A percentile compares a stretch with the other conserved stretches of the same genome.
Evolutionary conservation across 352 stramenopile species (phyloP).

Genomic region (Phytopythium boreale): DNA sequence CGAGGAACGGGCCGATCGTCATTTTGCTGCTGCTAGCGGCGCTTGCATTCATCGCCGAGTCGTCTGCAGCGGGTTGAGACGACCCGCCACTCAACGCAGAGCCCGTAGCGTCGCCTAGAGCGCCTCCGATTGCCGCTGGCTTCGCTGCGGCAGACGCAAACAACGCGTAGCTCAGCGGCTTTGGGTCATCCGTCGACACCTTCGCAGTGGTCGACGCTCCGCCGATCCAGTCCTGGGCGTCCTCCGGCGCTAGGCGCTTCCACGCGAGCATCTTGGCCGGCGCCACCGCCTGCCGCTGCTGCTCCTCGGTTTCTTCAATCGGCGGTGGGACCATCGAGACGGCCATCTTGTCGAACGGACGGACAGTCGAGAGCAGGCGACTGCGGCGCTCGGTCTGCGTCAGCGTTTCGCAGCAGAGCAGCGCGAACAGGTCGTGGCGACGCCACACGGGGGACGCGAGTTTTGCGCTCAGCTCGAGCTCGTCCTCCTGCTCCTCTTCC

Average conservation of each 20-base stretch:
- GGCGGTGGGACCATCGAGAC: slow-evolving; percentile 5
- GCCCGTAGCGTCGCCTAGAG: not conserved
- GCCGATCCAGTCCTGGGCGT: slow-evolving; percentile 64
- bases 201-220: slow-evolving; percentile 32
- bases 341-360: slow-evolving; percentile 46
- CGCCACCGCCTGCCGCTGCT: not conserved
- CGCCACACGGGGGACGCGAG: slow-evolving; percentile 17
- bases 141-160: slow-evolving; percentile 24
- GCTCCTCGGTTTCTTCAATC: slow-evolving; percentile 4
- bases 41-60: not conserved
- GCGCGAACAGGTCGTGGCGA: slow-evolving; percentile 50
- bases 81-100: slow-evolving; percentile 6
- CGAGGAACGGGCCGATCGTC: slow-evolving; percentile 79
- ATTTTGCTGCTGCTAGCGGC: slow-evolving; percentile 33
- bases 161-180: slow-evolving; percentile 47
- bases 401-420: slow-evolving; percentile 66
- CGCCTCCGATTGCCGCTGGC: slow-evolving; percentile 3
- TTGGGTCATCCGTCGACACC: slow-evolving; percentile 49
- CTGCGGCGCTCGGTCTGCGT: slow-evolving; percentile 60
- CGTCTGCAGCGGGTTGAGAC: not conserved
- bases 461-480: not conserved
- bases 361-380: slow-evolving; percentile 49
- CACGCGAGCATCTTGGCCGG: slow-evolving; percentile 50
- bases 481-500: not conserved
- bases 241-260: slow-evolving; percentile 66